Percentiles rank a stretch among this genome's conserved stretches.
These are phyloP conservation scores for Solanum chacoense DNA, from an alignment of 305 asterid genomes.

Conservation along the genomic window DNA sequence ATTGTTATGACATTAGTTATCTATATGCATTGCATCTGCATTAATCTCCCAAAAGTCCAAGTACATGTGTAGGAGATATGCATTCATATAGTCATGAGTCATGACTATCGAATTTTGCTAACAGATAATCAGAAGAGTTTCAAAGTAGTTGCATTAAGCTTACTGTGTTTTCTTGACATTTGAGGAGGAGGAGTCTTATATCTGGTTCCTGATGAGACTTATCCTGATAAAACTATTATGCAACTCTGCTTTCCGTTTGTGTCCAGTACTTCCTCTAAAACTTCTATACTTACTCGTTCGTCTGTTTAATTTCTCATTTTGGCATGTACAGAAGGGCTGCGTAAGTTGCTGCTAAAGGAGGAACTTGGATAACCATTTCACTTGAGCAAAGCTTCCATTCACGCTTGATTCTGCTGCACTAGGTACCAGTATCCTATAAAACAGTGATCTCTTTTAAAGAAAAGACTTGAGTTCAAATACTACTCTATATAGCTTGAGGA, in stretches of 20 bases:
- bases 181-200: neutral
- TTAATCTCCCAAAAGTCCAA: neutral
- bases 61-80: neutral
- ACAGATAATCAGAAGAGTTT: neutral
- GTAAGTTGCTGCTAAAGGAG: neutral
- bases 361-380: neutral
- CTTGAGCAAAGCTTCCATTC: neutral
- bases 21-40: neutral
- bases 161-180: neutral
- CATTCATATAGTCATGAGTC: neutral
- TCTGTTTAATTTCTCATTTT: neutral
- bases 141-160: neutral
- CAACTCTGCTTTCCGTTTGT: neutral
- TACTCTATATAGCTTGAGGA: neutral
- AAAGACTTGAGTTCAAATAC: neutral
- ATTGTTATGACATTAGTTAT: neutral
- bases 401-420: neutral
- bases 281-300: neutral
- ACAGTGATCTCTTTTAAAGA: neutral
- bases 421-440: neutral
- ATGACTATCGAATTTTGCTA: neutral
- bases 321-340: neutral
- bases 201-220: neutral
- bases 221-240: neutral
- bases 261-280: neutral